Percentiles rank a stretch among this genome's conserved stretches.
Evolutionary conservation across 768 basidiomycete species (phyloP).

Genomic region (Chalciporus piperatus): DNA sequence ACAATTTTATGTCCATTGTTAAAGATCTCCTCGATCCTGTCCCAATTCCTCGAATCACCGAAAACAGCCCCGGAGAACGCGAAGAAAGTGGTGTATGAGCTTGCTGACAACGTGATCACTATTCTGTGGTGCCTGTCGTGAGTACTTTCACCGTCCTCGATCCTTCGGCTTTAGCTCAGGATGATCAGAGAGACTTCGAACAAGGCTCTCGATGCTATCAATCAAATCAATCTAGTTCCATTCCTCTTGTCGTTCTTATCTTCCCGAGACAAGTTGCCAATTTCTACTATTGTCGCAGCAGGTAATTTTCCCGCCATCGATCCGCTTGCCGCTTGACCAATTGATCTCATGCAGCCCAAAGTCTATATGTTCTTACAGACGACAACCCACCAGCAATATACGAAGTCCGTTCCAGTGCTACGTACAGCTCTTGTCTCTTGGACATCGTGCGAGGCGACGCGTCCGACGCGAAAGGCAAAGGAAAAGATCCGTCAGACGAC

Average conservation of each 20-base stretch:
- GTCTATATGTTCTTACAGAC: constrained; percentile 88
- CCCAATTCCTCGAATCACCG: constrained; percentile 61
- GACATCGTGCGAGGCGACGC: constrained; percentile 49
- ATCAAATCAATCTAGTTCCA: constrained; percentile 70
- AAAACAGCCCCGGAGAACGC: constrained; percentile 65
- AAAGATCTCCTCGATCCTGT: constrained; percentile 72
- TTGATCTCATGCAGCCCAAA: constrained; percentile 60
- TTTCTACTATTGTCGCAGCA: constrained; percentile 74
- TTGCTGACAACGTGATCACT: constrained; percentile 91
- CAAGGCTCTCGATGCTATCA: constrained; percentile 78
- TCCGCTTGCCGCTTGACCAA: not conserved
- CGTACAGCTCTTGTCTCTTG: constrained; percentile 63
- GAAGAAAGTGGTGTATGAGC: constrained; percentile 76
- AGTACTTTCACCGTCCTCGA: constrained; percentile 36
- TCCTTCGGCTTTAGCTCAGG: constrained; percentile 17
- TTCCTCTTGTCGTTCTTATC: constrained; percentile 90
- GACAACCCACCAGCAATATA: constrained; percentile 77
- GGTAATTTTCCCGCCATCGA: constrained; percentile 42
- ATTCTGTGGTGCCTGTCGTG: constrained; percentile 93
- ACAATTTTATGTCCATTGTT: not conserved
- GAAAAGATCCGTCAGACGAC: constrained; percentile 45
- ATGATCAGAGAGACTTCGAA: constrained; percentile 80
- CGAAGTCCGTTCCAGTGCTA: constrained; percentile 58
- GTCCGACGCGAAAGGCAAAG: constrained; percentile 34
- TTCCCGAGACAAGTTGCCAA: constrained; percentile 63